Conservation (phyloP, 2,329 filamentous ascomycete genomes). For the Fonsecaea nubica region DNA sequence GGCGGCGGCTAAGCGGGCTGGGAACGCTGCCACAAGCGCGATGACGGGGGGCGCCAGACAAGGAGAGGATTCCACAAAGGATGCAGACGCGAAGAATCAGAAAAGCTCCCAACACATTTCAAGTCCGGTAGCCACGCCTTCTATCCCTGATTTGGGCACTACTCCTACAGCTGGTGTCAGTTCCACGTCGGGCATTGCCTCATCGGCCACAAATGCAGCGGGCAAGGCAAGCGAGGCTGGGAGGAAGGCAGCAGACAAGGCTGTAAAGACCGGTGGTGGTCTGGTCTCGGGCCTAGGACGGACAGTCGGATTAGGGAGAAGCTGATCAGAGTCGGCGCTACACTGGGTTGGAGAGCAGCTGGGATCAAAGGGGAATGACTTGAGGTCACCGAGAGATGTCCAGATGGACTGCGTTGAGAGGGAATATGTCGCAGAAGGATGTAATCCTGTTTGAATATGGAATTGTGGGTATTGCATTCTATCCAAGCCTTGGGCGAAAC, state of each 20-base stretch:
- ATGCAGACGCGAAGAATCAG: not conserved
- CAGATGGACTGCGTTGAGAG: too few relatives aligned
- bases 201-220: slow-evolving; percentile 9
- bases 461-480: too few relatives aligned
- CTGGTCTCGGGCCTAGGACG: slow-evolving; percentile 23
- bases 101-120: not conserved
- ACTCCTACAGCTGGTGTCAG: not conserved
- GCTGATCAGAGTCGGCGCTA: not conserved
- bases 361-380: too few relatives aligned
- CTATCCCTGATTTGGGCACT: not conserved
- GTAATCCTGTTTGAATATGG: too few relatives aligned
- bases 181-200: not conserved
- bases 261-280: slow-evolving; percentile 10
- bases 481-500: too few relatives aligned
- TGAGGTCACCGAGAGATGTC: too few relatives aligned
- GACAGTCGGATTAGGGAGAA: slow-evolving; percentile 18
- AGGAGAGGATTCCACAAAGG: not conserved
- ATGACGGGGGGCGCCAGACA: not conserved
- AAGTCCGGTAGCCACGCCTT: slow-evolving; percentile 4
- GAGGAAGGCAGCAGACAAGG: slow-evolving; percentile 4
- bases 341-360: not conserved
- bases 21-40: not conserved
- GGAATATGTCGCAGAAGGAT: too few relatives aligned
- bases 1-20: not conserved
- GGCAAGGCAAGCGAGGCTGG: slow-evolving; percentile 16